These are phyloP conservation scores for Fonsecaea nubica DNA, from an alignment of 2,329 filamentous ascomycete species.

Conservation along the genomic window DNA sequence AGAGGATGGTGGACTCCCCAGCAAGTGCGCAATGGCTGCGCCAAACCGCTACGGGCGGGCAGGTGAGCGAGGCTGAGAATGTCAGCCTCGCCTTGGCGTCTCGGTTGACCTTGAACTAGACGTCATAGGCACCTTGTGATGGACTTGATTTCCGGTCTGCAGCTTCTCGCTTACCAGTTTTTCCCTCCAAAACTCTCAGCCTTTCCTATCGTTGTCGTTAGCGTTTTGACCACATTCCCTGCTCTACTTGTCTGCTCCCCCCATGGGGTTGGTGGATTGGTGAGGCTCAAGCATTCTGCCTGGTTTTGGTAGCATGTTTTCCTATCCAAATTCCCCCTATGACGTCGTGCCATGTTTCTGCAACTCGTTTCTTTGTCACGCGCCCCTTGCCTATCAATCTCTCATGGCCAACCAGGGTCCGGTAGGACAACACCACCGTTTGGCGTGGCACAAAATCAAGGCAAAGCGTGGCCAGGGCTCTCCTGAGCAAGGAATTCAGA, in stretches of 20 bases:
- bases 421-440: background rate
- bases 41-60: no score
- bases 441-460: conserved; percentile 19
- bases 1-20: background rate
- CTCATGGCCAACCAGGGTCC: conserved; percentile 12
- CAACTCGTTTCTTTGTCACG: conserved; percentile 19
- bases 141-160: conserved; percentile 12
- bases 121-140: conserved; percentile 6
- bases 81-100: background rate
- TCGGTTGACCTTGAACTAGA: background rate
- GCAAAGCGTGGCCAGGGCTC: conserved; percentile 5
- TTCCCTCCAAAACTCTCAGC: background rate
- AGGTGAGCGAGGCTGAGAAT: background rate
- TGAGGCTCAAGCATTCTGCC: conserved; percentile 11
- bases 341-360: conserved; percentile 23
- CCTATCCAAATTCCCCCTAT: conserved; percentile 18
- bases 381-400: background rate
- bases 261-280: background rate
- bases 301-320: conserved; percentile 24
- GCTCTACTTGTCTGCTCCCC: background rate
- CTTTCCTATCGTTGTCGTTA: conserved; percentile 1
- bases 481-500: conserved; percentile 5
- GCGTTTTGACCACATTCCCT: background rate
- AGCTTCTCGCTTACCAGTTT: conserved; percentile 15
- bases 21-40: background rate